Conservation (phyloP, 306 rosid genomes). For the Bauhinia variegata region DNA sequence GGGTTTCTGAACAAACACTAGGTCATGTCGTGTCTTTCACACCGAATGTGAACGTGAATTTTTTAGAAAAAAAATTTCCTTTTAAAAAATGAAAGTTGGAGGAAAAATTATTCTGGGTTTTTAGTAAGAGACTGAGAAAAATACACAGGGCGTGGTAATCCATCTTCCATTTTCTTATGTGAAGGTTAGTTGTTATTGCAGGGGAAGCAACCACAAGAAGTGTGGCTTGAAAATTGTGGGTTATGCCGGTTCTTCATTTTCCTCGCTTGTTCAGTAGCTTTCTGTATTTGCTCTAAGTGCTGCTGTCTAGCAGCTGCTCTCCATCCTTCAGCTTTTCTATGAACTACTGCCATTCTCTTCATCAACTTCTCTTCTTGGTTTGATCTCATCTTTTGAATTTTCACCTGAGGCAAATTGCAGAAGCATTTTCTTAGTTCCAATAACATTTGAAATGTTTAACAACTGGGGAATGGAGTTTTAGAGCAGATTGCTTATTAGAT, state of each 20-base stretch:
- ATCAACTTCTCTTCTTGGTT: slow-evolving; percentile 89
- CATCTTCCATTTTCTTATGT: slow-evolving; percentile 4
- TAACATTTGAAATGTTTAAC: neutral
- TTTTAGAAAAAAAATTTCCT: neutral
- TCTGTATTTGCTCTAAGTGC: slow-evolving; percentile 73
- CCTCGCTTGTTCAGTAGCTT: slow-evolving; percentile 58
- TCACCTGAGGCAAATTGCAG: slow-evolving; percentile 56
- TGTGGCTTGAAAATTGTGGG: slow-evolving; percentile 53
- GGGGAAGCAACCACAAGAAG: slow-evolving; percentile 92
- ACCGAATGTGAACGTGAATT: no score
- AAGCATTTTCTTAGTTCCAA: slow-evolving; percentile 24
- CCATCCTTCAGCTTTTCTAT: slow-evolving; percentile 89
- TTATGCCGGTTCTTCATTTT: slow-evolving; percentile 55
- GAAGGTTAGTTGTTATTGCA: slow-evolving; percentile 49
- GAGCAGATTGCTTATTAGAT: neutral
- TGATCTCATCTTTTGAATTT: slow-evolving; percentile 91
- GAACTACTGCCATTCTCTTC: slow-evolving; percentile 83
- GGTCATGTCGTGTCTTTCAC: neutral
- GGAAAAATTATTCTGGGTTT: slow-evolving; percentile 10
- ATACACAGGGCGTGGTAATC: neutral
- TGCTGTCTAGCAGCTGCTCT: slow-evolving; percentile 71
- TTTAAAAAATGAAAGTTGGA: neutral
- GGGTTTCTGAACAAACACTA: no score
- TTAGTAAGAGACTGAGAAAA: slow-evolving; percentile 12
- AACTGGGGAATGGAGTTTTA: no score